Conservation (phyloP, 2,329 filamentous ascomycete species). For the Aspergillus floridensis region DNA sequence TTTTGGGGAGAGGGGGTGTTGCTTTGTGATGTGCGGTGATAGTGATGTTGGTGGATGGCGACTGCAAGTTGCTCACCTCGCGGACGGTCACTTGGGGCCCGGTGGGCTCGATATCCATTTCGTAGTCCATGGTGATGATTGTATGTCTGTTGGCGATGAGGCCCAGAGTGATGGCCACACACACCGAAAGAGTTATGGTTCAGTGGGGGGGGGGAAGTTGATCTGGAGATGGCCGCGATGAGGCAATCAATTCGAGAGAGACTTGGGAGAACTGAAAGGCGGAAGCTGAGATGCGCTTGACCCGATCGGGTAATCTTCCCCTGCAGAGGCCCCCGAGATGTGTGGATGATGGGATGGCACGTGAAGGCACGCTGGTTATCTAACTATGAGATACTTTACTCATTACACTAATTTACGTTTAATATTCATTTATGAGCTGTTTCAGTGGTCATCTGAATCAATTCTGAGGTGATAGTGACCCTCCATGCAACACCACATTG, state of each 20-base stretch:
- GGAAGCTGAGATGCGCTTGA: conserved; percentile 20
- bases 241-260: conserved; percentile 1
- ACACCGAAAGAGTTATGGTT: neutral
- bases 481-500: neutral
- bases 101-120: conserved; percentile 49
- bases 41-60: neutral
- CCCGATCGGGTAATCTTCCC: conserved; percentile 17
- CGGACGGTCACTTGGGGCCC: conserved; percentile 50
- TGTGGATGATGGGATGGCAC: neutral
- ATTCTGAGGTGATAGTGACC: neutral
- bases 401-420: too few species aligned
- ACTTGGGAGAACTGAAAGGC: conserved; percentile 6
- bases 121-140: conserved; percentile 41
- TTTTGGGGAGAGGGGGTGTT: neutral
- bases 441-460: neutral
- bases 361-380: neutral
- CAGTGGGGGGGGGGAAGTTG: neutral
- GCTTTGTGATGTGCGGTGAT: neutral
- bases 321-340: neutral
- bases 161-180: neutral
- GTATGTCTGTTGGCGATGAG: conserved; percentile 14
- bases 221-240: conserved; percentile 4
- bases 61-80: conserved; percentile 34
- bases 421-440: too few species aligned
- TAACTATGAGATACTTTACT: too few species aligned